Percentiles rank a stretch among this genome's conserved stretches.
Evolutionary conservation across 2,329 filamentous ascomycete genomes (phyloP).

Genomic region (Botrytis byssoidea): DNA sequence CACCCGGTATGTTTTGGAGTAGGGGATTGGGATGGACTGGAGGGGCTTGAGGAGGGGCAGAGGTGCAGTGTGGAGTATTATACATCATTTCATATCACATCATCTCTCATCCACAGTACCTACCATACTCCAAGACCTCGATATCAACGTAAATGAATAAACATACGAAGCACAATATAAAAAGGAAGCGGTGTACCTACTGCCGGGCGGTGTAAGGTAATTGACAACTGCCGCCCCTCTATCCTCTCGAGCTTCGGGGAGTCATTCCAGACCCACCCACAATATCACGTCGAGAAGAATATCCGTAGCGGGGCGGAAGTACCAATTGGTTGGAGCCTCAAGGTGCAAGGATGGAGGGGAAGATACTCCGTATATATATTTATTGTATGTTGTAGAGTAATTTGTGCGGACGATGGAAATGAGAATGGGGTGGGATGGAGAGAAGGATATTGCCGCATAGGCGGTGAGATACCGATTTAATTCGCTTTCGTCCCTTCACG

Average conservation of each 20-base stretch:
- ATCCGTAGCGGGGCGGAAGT: not conserved
- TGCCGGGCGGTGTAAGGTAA: slow-evolving; percentile 7
- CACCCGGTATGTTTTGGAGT: not conserved
- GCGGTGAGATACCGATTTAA: not conserved
- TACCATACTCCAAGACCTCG: not conserved
- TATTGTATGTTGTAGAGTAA: too few species aligned
- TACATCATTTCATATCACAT: not conserved
- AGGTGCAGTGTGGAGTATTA: not conserved
- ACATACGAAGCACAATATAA: not conserved
- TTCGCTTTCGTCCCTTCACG: not conserved
- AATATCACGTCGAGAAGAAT: not conserved
- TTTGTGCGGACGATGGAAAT: not conserved
- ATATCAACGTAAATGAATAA: not conserved
- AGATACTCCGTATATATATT: not conserved
- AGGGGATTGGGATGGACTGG: not conserved
- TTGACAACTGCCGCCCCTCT: not conserved
- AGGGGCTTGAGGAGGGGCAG: not conserved
- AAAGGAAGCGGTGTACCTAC: slow-evolving; percentile 3
- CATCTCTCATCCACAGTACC: not conserved
- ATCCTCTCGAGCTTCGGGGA: not conserved
- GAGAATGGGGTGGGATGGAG: not conserved
- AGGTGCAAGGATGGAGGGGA: not conserved
- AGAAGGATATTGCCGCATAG: not conserved
- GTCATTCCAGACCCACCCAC: not conserved
- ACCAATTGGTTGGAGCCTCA: not conserved